These are phyloP conservation scores for Dimocarpus longan DNA, from an alignment of 345 rosid species.

Conservation along the genomic window DNA sequence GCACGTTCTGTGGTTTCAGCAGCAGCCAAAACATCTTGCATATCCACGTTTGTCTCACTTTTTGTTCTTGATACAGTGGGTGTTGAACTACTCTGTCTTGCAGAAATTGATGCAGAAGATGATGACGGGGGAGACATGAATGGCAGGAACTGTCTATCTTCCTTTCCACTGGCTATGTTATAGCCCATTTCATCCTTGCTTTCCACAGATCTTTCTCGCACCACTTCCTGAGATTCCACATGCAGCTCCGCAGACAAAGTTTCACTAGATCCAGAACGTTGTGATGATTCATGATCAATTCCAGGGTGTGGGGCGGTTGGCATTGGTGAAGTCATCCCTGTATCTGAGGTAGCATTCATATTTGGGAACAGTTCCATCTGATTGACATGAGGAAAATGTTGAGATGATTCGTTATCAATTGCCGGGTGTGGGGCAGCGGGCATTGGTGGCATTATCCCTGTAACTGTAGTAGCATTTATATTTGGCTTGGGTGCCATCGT, in stretches of 20 bases:
- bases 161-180: conserved; percentile 28
- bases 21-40: no score
- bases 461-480: conserved; percentile 39
- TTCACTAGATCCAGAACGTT: conserved; percentile 28
- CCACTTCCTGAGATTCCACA: conserved; percentile 34
- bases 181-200: conserved; percentile 36
- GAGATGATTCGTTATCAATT: conserved; percentile 36
- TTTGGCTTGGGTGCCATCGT: conserved; percentile 42
- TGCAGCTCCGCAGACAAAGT: conserved; percentile 33
- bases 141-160: conserved; percentile 66
- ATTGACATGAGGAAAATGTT: conserved; percentile 2
- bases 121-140: conserved; percentile 53
- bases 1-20: no score
- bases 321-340: conserved; percentile 28
- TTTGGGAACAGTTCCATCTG: conserved; percentile 22
- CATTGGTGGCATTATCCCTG: conserved; percentile 31
- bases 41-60: no score
- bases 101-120: conserved; percentile 35
- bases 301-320: conserved; percentile 26
- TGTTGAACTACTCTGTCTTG: conserved; percentile 23
- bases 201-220: conserved; percentile 34
- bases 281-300: conserved; percentile 37
- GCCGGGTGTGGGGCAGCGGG: conserved; percentile 26
- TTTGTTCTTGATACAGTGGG: conserved; percentile 10
- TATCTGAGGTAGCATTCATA: conserved; percentile 39